phyloP scores from a whole-genome alignment of 2,329 filamentous ascomycete species.

The Trichoderma atrobrunneum region DNA sequence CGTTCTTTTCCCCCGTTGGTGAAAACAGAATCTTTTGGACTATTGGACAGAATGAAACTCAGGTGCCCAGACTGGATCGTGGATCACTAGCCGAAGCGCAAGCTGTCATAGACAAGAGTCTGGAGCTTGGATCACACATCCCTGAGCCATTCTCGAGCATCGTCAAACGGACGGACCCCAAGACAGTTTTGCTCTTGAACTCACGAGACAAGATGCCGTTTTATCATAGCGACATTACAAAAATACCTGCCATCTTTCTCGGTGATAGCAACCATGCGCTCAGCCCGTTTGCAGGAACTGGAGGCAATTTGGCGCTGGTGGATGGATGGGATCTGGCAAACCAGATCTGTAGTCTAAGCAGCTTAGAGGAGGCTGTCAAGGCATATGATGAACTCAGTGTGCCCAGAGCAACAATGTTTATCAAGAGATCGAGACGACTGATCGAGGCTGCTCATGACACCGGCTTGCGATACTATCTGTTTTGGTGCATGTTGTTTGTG shows the following conservation, averaged over 20 bases:
- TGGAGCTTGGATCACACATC: slow-evolving; percentile 33
- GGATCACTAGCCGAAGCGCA: not conserved
- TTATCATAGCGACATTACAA: slow-evolving; percentile 33
- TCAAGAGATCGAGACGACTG: slow-evolving; percentile 24
- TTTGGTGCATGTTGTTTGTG: slow-evolving; percentile 24
- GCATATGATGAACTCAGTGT: slow-evolving; percentile 35
- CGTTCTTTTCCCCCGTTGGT: slow-evolving; percentile 47
- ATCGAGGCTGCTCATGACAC: slow-evolving; percentile 20
- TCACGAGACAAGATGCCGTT: slow-evolving; percentile 43
- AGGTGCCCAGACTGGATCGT: not conserved
- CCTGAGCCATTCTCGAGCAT: slow-evolving; percentile 40
- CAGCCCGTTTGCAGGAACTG: slow-evolving; percentile 48
- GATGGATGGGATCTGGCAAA: slow-evolving; percentile 49
- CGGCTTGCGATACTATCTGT: slow-evolving; percentile 3
- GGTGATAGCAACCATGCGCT: slow-evolving; percentile 51
- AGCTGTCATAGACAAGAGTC: not conserved
- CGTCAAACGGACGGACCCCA: slow-evolving; percentile 37
- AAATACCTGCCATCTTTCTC: slow-evolving; percentile 41
- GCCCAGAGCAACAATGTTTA: slow-evolving; percentile 29
- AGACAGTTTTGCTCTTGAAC: slow-evolving; percentile 34
- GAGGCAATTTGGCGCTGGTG: slow-evolving; percentile 46
- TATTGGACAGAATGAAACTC: slow-evolving; percentile 32
- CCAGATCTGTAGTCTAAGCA: slow-evolving; percentile 32
- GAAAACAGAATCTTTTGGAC: slow-evolving; percentile 41
- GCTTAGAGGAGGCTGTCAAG: slow-evolving; percentile 29